Evolutionary conservation across 2,329 filamentous ascomycete species (phyloP).

Genomic region (Ophiostoma australiae): DNA sequence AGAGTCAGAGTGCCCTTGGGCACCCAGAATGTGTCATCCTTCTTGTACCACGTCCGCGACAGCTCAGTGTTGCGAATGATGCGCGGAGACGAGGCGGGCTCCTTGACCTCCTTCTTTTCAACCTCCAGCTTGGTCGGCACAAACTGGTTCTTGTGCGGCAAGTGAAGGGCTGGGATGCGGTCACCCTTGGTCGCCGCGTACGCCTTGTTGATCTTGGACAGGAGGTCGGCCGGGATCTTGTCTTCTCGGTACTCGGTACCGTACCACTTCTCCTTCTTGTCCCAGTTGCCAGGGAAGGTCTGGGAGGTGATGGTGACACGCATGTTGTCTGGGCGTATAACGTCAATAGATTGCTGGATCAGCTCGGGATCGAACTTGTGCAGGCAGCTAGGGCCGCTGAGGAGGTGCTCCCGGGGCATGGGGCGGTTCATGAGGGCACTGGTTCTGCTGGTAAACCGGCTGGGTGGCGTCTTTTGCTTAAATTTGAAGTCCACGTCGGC

Average conservation of each 20-base stretch:
- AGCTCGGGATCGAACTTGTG: slow-evolving; percentile 73
- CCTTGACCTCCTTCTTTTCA: slow-evolving; percentile 83
- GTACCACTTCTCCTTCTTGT: slow-evolving; percentile 93
- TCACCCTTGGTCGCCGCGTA: slow-evolving; percentile 52
- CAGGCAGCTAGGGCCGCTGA: slow-evolving; percentile 73
- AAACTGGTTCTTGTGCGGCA: slow-evolving; percentile 93
- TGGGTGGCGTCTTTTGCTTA: slow-evolving; percentile 85
- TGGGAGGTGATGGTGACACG: slow-evolving; percentile 77
- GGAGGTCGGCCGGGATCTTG: slow-evolving; percentile 69
- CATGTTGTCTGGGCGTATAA: slow-evolving; percentile 82
- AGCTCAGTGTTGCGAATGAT: slow-evolving; percentile 79
- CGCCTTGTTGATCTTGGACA: slow-evolving; percentile 64
- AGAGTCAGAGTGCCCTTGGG: slow-evolving; percentile 86
- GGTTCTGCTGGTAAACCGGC: slow-evolving; percentile 78
- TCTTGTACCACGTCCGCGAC: slow-evolving; percentile 91
- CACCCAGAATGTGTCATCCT: slow-evolving; percentile 97
- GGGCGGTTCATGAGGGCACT: slow-evolving; percentile 89
- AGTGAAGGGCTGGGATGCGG: slow-evolving; percentile 66
- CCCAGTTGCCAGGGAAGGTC: slow-evolving; percentile 76
- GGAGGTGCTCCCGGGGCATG: slow-evolving; percentile 76
- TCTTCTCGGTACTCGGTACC: slow-evolving; percentile 88
- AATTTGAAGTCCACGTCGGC: slow-evolving; percentile 94
- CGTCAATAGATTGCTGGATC: slow-evolving; percentile 69
- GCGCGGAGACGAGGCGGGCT: slow-evolving; percentile 67
- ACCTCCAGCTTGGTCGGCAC: slow-evolving; percentile 91